Evolutionary conservation across 23 red algal species (phyloP), one percentile per base, ranked within the genome.

Genomic region (Gracilaria domingensis): DNA sequence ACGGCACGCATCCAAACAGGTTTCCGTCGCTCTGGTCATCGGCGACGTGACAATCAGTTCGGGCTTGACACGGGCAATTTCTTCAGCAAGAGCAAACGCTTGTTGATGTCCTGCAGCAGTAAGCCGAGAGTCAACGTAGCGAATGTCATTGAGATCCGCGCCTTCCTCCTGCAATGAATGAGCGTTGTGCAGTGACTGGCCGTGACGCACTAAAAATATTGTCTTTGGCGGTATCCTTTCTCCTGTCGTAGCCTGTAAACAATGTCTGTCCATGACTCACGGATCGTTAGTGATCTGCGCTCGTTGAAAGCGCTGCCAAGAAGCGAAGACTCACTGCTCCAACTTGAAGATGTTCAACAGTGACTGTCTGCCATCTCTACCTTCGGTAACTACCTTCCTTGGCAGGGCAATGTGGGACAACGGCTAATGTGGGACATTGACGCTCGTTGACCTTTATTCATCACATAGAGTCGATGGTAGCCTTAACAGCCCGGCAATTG

Each of bases 141-240:
- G 42, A 4, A 34, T 74, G 30, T 60, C 71, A 21, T 90, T 90
- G 25, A 81, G 36, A 53, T 80, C 87, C 12, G 64, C 87, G n/a
- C 87, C 73, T 38, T 51, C 14, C 23, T 6, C 18, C 18, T 49
- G 7, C 11, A 69, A 57, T 5, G n/a, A 0, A 18, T 90, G 87
- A 29, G 87, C 87, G 35, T 90, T 90, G 61, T 90, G 87, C 32
- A 56, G 37, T 32, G 87, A 90, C 87, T 90, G 56, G 0, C 87
- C 87, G 38, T 90, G 87, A n/a, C 87, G 87, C 8, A 90, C 87
- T 11, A 90, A 34, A 38, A 35, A 81, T 14, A 90, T 11, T 4
- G 87, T 90, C 62, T 90, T 90, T 21, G 30, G 36, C 11, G 87
- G 75, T 11, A 90, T 79, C 50, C 70, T 79, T 16, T 53, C 18